Evolutionary conservation across 164 flowering plant genomes (phyloP).

Genomic region (Houttuynia cordata): DNA sequence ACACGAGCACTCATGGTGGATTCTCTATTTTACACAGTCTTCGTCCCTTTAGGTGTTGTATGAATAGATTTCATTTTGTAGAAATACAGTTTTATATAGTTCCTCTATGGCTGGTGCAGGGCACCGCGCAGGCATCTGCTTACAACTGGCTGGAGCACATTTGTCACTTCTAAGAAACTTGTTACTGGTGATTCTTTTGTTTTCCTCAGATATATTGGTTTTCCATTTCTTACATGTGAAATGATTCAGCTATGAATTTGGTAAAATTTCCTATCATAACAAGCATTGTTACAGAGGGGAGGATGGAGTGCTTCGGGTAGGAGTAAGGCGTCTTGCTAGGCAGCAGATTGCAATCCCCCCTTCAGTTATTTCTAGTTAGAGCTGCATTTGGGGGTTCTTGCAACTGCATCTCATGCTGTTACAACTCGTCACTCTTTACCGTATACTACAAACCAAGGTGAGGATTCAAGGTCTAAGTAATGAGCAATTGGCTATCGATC

Average conservation of each 20-base stretch:
- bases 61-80: no score
- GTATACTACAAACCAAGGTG: conserved; percentile 92
- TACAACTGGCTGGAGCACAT: conserved; percentile 96
- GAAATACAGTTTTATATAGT: no score
- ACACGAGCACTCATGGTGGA: conserved; percentile 97
- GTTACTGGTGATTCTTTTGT: conserved; percentile 93
- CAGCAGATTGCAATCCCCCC: conserved; percentile 76
- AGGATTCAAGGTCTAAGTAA: neutral
- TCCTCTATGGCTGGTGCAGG: conserved; percentile 27
- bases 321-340: conserved; percentile 56
- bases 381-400: conserved; percentile 89
- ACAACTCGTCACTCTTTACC: conserved; percentile 46
- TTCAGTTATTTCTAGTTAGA: conserved; percentile 86
- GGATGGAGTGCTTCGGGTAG: conserved; percentile 73
- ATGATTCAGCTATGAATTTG: neutral
- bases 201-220: conserved; percentile 51
- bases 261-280: neutral
- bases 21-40: conserved; percentile 86
- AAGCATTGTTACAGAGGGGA: conserved; percentile 52
- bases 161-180: conserved; percentile 83
- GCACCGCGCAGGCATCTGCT: conserved; percentile 94
- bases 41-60: no score
- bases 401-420: conserved; percentile 89
- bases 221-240: neutral
- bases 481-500: neutral